Evolutionary conservation across 805 yeast genomes (phyloP).

Genomic region (Citeromyces nyonsensis): DNA sequence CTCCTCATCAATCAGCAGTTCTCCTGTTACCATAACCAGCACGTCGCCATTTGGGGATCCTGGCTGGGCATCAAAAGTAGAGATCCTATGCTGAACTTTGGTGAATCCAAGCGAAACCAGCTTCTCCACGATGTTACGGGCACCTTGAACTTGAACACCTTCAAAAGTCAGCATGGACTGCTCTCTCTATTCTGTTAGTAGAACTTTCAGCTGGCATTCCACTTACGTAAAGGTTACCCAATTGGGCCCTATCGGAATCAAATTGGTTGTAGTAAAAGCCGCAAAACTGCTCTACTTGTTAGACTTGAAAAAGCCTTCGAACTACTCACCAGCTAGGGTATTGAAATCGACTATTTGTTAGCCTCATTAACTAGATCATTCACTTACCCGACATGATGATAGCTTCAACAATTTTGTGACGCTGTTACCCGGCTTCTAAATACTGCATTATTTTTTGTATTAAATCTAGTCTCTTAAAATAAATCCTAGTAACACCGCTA

Average conservation of each 20-base stretch:
- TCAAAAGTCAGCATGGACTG: constrained; percentile 97
- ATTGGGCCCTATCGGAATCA: constrained; percentile 81
- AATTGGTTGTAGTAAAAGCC: constrained; percentile 91
- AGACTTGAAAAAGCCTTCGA: no score
- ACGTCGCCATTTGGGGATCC: constrained; percentile 88
- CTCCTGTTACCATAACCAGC: constrained; percentile 95
- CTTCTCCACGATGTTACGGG: constrained; percentile 85
- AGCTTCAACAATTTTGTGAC: no score
- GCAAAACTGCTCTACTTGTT: constrained; percentile 52
- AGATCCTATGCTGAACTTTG: constrained; percentile 85
- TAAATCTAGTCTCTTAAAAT: no score
- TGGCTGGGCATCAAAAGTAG: constrained; percentile 96
- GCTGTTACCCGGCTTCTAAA: no score
- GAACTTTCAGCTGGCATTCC: not conserved
- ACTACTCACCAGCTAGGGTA: no score
- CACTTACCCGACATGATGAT: no score
- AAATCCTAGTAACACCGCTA: no score
- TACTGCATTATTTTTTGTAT: no score
- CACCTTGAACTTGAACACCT: constrained; percentile 88
- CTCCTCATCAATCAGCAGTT: constrained; percentile 84
- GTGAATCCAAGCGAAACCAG: constrained; percentile 78
- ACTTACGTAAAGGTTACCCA: constrained; percentile 75
- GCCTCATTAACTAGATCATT: no score
- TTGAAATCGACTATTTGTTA: no score
- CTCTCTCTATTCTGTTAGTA: constrained; percentile 39